Conservation (phyloP, 1,139 yeast genomes). For the Yamadazyma songkhlaensis region DNA sequence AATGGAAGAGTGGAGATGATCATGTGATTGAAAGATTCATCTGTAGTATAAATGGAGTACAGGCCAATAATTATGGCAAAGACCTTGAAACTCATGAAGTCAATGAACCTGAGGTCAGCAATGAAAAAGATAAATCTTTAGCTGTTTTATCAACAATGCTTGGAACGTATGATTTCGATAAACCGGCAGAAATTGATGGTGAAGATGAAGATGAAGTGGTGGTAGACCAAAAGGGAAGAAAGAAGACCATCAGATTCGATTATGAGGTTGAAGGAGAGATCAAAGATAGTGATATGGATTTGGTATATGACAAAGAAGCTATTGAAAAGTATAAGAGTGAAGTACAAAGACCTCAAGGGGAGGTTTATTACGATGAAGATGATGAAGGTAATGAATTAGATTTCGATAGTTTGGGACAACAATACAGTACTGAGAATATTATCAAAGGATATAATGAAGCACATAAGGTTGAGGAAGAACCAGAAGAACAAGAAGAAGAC, state of each 20-base stretch:
- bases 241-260: slow-evolving; percentile 31
- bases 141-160: slow-evolving; percentile 53
- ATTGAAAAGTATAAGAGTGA: slow-evolving; percentile 20
- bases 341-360: slow-evolving; percentile 26
- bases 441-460: slow-evolving; percentile 25
- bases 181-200: slow-evolving; percentile 54
- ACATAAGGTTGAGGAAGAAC: slow-evolving; percentile 14
- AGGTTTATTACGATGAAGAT: slow-evolving; percentile 41
- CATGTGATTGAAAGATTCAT: slow-evolving; percentile 63
- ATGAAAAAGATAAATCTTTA: slow-evolving; percentile 30
- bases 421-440: slow-evolving; percentile 28
- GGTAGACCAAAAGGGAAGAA: slow-evolving; percentile 47
- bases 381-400: slow-evolving; percentile 39
- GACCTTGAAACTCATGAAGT: slow-evolving; percentile 12
- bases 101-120: slow-evolving; percentile 16
- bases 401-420: slow-evolving; percentile 23
- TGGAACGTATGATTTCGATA: slow-evolving; percentile 55
- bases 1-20: slow-evolving; percentile 83
- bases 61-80: slow-evolving; percentile 18
- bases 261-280: slow-evolving; percentile 34
- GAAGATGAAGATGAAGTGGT: slow-evolving; percentile 40
- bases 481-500: slow-evolving; percentile 14
- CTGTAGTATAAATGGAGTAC: slow-evolving; percentile 26
- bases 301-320: slow-evolving; percentile 16
- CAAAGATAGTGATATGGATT: slow-evolving; percentile 12